Evolutionary conservation across 148 eudicot genomes (phyloP), one percentile per base, ranked within the genome.

Genomic region (Euryodendron excelsum): DNA sequence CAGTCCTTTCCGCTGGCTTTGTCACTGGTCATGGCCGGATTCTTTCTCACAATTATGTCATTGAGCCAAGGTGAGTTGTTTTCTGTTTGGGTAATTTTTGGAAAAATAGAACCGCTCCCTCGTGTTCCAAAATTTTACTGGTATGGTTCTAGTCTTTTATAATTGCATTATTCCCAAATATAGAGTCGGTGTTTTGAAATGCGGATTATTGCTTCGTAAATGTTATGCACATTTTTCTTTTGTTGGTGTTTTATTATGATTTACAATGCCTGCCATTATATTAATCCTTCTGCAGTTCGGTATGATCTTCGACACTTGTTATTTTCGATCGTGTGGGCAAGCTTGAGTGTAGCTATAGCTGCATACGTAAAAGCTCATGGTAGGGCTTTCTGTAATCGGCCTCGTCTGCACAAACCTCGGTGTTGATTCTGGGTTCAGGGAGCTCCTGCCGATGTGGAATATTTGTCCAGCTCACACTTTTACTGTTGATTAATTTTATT

Each of bases 1-100:
- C 92, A 96, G 99, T 91, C 94, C 74, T 91, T 93, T 72, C 98
- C 88, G 0, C 37, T 93, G 78, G 99, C 98, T 79, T 77, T 93
- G 30, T 74, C 69, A 37, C 74, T 91, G 77, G 82, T 88, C 61
- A 18, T 91, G 79, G 81, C 78, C 36, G 99, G 90, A 69, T 83
- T 88, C 83, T 78, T 88, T 66, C 90, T 93, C 52, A 79, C 99
- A 34, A 30, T 84, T 27, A 81, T 89, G 85, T 91, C 98, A 47
- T 81, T 96, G 75, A 85, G 89, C 55, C 90, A 88, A 90, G 98
- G 99, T 96, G 58, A 74, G 90, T 31, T 50, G 33, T 18, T 65
- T 28, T 28, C 28, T 27, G 11, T 12, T 34, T 18, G 0, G 15
- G 69, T 45, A 70, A 70, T 21, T 72, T 72, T 17, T 50, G 39